phyloP scores from a whole-genome alignment of 2,329 filamentous ascomycete species.

The Cryphonectria carpinicola region DNA sequence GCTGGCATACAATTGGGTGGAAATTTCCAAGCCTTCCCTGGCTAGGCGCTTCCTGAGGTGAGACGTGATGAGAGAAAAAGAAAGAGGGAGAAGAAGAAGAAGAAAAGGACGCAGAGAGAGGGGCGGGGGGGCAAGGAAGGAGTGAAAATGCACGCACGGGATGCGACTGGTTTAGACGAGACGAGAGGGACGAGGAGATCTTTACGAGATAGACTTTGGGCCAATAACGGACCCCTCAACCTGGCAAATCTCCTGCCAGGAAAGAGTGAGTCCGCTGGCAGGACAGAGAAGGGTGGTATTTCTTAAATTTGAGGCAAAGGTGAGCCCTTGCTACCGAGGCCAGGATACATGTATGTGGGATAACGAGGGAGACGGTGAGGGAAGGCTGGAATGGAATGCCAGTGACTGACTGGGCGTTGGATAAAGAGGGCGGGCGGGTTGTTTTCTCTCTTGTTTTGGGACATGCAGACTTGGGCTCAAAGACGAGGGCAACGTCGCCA shows the following conservation, averaged over 20 bases:
- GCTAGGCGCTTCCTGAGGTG: not conserved
- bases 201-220: slow-evolving; percentile 8
- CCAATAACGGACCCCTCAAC: slow-evolving; percentile 1
- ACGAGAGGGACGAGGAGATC: not conserved
- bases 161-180: not conserved
- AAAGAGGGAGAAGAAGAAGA: not conserved
- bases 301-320: not conserved
- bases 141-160: slow-evolving; percentile 7
- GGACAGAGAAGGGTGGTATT: slow-evolving; percentile 1
- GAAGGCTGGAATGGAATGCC: not conserved
- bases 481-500: not conserved
- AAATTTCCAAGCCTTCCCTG: not conserved
- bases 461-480: not conserved
- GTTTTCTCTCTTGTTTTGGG: not conserved
- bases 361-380: not conserved
- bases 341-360: not conserved
- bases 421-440: not conserved
- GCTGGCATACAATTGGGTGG: not conserved
- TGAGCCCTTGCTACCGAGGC: not conserved
- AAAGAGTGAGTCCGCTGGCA: not conserved
- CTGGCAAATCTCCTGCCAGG: not conserved
- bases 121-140: not conserved
- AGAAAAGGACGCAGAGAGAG: not conserved
- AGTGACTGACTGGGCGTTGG: not conserved
- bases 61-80: not conserved